phyloP scores from a whole-genome alignment of 2,329 filamentous ascomycete species.

The Xylaria multiplex region DNA sequence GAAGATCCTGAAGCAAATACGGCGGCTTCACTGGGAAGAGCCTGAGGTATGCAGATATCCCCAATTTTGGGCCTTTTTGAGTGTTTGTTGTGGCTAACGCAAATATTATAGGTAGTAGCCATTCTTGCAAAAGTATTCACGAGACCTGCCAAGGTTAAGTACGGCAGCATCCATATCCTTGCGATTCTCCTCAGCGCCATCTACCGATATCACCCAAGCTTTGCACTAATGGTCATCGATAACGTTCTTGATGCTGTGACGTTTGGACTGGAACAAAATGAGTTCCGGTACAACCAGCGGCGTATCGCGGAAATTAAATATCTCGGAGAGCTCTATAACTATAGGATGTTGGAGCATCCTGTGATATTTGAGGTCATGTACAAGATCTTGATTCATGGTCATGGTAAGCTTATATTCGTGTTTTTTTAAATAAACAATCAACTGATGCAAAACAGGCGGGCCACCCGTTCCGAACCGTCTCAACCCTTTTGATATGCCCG shows the following conservation, averaged over 20 bases:
- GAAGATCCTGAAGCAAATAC: constrained; percentile 92
- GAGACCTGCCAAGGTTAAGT: constrained; percentile 97
- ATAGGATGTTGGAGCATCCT: constrained; percentile 93
- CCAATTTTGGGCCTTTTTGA: background rate
- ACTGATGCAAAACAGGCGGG: constrained; percentile 63
- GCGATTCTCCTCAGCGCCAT: constrained; percentile 89
- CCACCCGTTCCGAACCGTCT: constrained; percentile 81
- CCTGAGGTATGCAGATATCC: constrained; percentile 67
- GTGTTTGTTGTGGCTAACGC: constrained; percentile 20
- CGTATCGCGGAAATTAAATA: constrained; percentile 97
- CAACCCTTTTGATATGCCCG: constrained; percentile 84
- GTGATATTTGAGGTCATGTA: constrained; percentile 97
- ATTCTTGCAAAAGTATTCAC: constrained; percentile 92
- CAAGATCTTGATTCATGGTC: constrained; percentile 91
- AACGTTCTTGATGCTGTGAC: constrained; percentile 88
- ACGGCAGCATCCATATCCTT: constrained; percentile 93
- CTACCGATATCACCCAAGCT: constrained; percentile 90
- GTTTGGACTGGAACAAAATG: constrained; percentile 90
- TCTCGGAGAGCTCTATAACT: constrained; percentile 95
- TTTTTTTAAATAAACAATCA: background rate
- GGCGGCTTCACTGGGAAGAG: constrained; percentile 98
- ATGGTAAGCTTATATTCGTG: constrained; percentile 61
- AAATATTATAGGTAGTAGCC: constrained; percentile 66
- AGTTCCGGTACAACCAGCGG: constrained; percentile 97
- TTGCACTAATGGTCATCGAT: constrained; percentile 91